These are phyloP conservation scores for Fusarium pseudograminearum DNA, from an alignment of 2,329 filamentous ascomycete species.

Conservation along the genomic window DNA sequence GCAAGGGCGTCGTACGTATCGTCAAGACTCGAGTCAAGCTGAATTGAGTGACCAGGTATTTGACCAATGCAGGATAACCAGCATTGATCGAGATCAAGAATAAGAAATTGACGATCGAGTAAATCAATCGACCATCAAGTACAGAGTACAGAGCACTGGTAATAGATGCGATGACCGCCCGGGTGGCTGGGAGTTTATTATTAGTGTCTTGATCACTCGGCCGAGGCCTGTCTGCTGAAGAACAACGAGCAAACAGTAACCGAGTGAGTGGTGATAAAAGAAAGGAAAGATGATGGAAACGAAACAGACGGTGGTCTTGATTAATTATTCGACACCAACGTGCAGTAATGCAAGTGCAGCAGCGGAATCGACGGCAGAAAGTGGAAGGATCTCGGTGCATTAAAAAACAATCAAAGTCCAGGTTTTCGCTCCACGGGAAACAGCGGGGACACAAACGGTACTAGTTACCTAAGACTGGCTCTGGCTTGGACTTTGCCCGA, in stretches of 20 bases:
- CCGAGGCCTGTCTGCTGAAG: slow-evolving; percentile 29
- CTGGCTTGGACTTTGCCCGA: not conserved
- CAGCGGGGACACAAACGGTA: slow-evolving; percentile 34
- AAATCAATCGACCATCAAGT: not conserved
- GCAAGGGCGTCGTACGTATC: slow-evolving; percentile 28
- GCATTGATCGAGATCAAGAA: slow-evolving; percentile 5
- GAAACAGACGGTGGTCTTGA: slow-evolving; percentile 1
- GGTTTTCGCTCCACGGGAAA: slow-evolving; percentile 36
- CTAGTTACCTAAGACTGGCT: slow-evolving; percentile 12
- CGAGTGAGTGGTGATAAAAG: slow-evolving; percentile 9
- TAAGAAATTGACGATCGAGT: slow-evolving; percentile 8
- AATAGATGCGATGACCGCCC: not conserved
- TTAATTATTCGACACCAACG: slow-evolving; percentile 25
- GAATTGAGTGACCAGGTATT: slow-evolving; percentile 6
- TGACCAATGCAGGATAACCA: not conserved
- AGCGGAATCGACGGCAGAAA: slow-evolving; percentile 25
- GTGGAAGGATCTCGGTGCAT: slow-evolving; percentile 38
- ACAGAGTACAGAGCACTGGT: not conserved
- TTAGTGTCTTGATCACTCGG: slow-evolving; percentile 35
- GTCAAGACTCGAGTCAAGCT: slow-evolving; percentile 11
- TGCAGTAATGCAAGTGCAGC: not conserved
- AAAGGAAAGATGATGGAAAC: slow-evolving; percentile 18
- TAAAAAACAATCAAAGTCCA: slow-evolving; percentile 45
- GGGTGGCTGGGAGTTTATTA: slow-evolving; percentile 1
- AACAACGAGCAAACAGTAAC: slow-evolving; percentile 23